phyloP scores from a whole-genome alignment of 148 eudicot species.

The Fallopia convolvulus region DNA sequence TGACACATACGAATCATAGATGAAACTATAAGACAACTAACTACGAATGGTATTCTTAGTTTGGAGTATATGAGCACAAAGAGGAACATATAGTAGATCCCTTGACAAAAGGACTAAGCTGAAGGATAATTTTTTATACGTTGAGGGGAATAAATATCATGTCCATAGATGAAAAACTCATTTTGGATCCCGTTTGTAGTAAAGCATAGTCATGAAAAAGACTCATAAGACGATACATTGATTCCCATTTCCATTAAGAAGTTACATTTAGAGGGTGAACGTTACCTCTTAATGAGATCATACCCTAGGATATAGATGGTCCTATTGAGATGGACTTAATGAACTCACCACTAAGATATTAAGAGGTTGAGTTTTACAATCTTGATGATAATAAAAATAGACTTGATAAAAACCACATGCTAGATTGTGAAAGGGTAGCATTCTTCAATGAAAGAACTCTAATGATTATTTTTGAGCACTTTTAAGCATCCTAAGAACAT shows the following conservation, averaged over 20 bases:
- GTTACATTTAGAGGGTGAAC: not conserved
- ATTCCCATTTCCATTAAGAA: not conserved
- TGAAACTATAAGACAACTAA: not conserved
- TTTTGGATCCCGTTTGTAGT: not conserved
- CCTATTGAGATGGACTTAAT: not conserved
- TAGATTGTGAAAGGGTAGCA: not conserved
- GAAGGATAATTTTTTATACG: not conserved
- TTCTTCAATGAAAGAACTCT: too few relatives aligned
- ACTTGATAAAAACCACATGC: not conserved
- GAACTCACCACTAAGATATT: not conserved
- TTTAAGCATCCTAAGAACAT: too few relatives aligned
- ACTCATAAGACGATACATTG: not conserved
- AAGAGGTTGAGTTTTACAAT: too few relatives aligned
- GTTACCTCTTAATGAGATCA: not conserved
- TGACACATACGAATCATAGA: conserved; percentile 3
- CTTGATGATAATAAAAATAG: too few relatives aligned
- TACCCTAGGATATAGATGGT: not conserved
- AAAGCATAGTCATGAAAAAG: not conserved
- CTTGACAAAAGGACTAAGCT: not conserved
- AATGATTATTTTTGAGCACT: too few relatives aligned
- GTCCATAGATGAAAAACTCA: not conserved
- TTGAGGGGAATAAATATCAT: not conserved
- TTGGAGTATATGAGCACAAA: conserved; percentile 1
- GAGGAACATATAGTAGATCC: not conserved
- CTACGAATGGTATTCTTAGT: not conserved